These are phyloP conservation scores for Begonia peltatifolia DNA, from an alignment of 306 rosid species.

Conservation along the genomic window DNA sequence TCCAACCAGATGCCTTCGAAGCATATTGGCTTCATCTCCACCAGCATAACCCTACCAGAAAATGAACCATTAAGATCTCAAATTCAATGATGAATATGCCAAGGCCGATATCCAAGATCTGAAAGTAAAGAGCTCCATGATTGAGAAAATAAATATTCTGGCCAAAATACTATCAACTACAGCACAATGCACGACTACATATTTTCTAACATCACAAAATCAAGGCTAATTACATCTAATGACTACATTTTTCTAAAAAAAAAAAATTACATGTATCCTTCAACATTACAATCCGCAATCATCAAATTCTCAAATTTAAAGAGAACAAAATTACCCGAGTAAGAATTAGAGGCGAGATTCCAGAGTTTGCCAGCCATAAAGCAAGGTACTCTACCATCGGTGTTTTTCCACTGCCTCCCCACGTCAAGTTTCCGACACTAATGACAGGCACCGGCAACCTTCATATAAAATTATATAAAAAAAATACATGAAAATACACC, in stretches of 20 bases:
- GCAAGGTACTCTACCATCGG: constrained; percentile 91
- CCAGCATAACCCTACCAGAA: constrained; percentile 76
- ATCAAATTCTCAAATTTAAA: constrained; percentile 1
- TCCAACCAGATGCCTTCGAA: constrained; percentile 59
- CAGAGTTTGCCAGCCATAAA: constrained; percentile 30
- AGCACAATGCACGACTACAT: no score
- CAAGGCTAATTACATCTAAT: no score
- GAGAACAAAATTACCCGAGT: constrained; percentile 38
- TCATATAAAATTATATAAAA: constrained; percentile 2
- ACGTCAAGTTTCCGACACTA: constrained; percentile 82
- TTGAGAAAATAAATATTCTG: no score
- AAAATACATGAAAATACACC: background rate
- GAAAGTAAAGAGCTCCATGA: no score
- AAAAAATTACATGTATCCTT: no score
- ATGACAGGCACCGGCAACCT: constrained; percentile 62
- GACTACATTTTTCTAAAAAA: no score
- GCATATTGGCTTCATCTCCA: constrained; percentile 92
- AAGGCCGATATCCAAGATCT: background rate
- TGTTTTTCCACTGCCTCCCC: constrained; percentile 97
- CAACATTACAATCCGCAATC: no score
- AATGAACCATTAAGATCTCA: constrained; percentile 7
- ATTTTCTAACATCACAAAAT: no score
- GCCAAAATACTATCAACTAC: no score
- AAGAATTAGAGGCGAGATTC: constrained; percentile 65
- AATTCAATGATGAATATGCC: constrained; percentile 1